A percentile compares a stretch with the other conserved stretches of the same genome.
Conservation (phyloP, 2,329 filamentous ascomycete species). For the Penicillium expansum region DNA sequence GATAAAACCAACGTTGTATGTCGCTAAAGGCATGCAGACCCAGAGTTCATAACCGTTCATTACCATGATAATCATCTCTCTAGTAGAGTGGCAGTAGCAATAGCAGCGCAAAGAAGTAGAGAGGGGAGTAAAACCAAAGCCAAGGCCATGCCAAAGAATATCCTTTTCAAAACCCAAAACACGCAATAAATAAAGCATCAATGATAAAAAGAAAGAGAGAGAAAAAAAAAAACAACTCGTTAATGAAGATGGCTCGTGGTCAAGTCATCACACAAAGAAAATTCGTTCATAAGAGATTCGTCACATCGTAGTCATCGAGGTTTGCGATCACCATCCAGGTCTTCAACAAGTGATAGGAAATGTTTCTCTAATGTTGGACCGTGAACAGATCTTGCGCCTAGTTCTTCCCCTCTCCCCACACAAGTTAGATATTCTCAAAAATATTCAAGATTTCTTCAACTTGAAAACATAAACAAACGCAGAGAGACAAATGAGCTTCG, state of each 20-base stretch:
- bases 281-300: constrained; percentile 36
- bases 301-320: constrained; percentile 38
- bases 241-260: constrained; percentile 12
- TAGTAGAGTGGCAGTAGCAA: constrained; percentile 18
- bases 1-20: constrained; percentile 6
- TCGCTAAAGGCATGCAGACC: constrained; percentile 9
- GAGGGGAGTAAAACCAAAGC: constrained; percentile 3
- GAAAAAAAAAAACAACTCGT: constrained; percentile 1
- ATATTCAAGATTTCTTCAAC: neutral
- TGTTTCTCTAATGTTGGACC: neutral
- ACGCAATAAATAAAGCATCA: neutral
- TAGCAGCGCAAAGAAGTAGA: constrained; percentile 10
- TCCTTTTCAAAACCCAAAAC: constrained; percentile 14
- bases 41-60: constrained; percentile 27
- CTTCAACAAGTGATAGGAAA: neutral
- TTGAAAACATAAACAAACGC: neutral
- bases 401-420: neutral
- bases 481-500: constrained; percentile 10
- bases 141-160: constrained; percentile 10
- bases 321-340: neutral
- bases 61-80: constrained; percentile 30
- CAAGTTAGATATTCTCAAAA: neutral
- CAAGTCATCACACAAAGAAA: constrained; percentile 21
- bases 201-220: constrained; percentile 3
- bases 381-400: neutral